Evolutionary conservation across 139 green algal species (phyloP).

Genomic region (Micromonas pusilla): DNA sequence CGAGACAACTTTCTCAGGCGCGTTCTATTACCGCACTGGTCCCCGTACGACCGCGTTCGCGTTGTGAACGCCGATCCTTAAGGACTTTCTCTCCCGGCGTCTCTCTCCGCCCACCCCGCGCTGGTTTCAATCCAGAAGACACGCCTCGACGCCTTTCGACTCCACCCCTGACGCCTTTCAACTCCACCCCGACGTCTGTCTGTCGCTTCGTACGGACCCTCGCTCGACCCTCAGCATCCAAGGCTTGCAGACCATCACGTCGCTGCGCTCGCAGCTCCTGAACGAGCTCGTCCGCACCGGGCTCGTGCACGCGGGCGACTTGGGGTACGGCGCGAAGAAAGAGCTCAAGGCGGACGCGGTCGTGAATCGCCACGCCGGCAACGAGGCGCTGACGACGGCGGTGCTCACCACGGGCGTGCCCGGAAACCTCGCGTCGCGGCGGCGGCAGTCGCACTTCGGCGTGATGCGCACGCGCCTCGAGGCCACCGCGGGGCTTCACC

Average conservation of each 20-base stretch:
- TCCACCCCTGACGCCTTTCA: no score
- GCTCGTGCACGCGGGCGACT: background rate
- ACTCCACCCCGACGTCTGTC: no score
- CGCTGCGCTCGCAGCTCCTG: constrained; percentile 6
- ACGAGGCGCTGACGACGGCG: constrained; percentile 23
- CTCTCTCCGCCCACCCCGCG: no score
- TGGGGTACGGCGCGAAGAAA: background rate
- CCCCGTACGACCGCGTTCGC: no score
- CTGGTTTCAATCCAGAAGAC: no score
- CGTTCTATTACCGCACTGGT: no score
- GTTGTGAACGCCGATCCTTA: no score
- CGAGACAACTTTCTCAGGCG: constrained; percentile 18
- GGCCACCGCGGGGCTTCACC: constrained; percentile 1
- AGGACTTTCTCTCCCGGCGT: no score
- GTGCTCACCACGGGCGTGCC: constrained; percentile 31
- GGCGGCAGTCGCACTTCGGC: background rate
- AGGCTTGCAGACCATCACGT: constrained; percentile 5
- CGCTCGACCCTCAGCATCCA: no score
- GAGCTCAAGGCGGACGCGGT: background rate
- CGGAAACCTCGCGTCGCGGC: constrained; percentile 24
- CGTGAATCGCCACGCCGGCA: constrained; percentile 12
- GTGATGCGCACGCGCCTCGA: constrained; percentile 4
- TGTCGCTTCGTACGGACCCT: no score
- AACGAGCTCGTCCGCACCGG: background rate
- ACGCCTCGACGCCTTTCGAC: no score